These are phyloP conservation scores for Spergularia azorica DNA, from an alignment of 179 eudicot species.

Conservation along the genomic window DNA sequence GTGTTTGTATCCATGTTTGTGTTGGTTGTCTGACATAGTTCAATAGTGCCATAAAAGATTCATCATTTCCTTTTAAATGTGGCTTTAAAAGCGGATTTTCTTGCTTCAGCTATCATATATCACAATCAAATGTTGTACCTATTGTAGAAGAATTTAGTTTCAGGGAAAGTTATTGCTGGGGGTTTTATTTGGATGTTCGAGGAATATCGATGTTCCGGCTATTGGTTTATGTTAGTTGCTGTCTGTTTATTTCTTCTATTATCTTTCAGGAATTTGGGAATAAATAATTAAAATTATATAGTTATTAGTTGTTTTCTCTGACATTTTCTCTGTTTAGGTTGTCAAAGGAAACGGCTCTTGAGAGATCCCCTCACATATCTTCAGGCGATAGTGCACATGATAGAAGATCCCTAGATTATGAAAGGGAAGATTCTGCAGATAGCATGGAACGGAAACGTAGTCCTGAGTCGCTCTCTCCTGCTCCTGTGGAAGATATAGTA, in stretches of 20 bases:
- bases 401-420: conserved; percentile 39
- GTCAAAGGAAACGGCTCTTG: conserved; percentile 44
- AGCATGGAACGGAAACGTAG: conserved; percentile 51
- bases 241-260: neutral
- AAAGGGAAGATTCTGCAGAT: conserved; percentile 56
- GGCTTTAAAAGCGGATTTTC: too few species aligned
- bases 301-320: conserved; percentile 10
- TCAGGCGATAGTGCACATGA: conserved; percentile 48
- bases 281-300: neutral
- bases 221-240: neutral
- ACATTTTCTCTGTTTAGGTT: conserved; percentile 41
- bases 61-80: too few species aligned
- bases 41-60: neutral
- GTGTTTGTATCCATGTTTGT: neutral
- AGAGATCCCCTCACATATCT: conserved; percentile 53
- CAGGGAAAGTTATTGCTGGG: neutral
- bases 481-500: conserved; percentile 37
- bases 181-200: neutral
- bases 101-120: too few species aligned
- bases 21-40: neutral
- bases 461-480: conserved; percentile 43
- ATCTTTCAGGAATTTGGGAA: neutral
- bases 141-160: too few species aligned
- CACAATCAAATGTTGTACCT: too few species aligned
- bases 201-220: neutral